phyloP scores from a whole-genome alignment of 176 grass and related monocot species.

The Saccharum spontaneum region DNA sequence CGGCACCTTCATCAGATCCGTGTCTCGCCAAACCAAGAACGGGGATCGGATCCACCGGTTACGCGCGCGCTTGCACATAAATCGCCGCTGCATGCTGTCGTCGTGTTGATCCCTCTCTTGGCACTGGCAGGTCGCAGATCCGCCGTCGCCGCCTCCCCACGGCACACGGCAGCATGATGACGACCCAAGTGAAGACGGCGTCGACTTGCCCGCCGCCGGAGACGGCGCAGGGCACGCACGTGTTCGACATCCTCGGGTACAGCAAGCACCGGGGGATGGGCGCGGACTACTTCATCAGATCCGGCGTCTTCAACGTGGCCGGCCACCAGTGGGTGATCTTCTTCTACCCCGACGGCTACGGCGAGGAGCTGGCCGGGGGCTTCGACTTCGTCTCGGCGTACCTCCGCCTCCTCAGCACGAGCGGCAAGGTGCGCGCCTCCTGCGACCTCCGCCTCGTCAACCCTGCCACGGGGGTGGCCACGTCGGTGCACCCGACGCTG shows the following conservation, averaged over 20 bases:
- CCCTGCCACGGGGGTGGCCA: neutral
- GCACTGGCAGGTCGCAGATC: neutral
- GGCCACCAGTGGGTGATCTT: conserved; percentile 3
- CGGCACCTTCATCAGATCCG: neutral
- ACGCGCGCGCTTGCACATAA: neutral
- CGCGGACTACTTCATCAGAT: neutral
- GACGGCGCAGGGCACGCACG: conserved; percentile 6
- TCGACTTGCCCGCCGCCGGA: neutral
- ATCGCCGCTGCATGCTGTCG: no score
- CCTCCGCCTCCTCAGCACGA: conserved; percentile 1
- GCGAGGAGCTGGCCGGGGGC: neutral
- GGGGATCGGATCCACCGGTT: neutral
- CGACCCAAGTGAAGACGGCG: neutral
- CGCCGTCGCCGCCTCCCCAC: neutral
- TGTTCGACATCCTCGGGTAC: conserved; percentile 5
- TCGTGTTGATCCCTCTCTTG: neutral
- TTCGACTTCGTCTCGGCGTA: neutral
- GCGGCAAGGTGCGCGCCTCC: conserved; percentile 7
- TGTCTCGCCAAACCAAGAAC: neutral
- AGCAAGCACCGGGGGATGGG: neutral
- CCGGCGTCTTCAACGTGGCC: neutral
- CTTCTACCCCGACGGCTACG: neutral
- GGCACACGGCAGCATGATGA: neutral
- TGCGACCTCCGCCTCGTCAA: conserved; percentile 5
- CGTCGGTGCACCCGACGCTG: neutral